Conservation (phyloP, 2,329 filamentous ascomycete species). For the Penicillium oxalicum region DNA sequence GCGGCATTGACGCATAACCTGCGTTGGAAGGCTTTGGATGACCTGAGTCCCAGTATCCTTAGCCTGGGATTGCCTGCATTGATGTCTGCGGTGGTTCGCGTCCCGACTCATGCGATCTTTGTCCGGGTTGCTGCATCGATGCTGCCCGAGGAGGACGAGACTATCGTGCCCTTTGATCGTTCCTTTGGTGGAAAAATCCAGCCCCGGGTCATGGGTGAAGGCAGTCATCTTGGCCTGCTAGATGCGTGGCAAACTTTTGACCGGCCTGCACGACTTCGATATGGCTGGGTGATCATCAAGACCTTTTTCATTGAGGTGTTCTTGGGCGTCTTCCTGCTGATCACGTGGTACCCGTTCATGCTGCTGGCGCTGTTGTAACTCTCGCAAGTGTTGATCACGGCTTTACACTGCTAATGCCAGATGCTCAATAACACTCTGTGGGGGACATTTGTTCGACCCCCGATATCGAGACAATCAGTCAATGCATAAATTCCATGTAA, state of each 20-base stretch:
- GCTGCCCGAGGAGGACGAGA: constrained; percentile 71
- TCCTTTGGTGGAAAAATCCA: constrained; percentile 72
- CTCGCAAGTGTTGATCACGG: too few relatives aligned
- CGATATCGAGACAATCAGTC: too few relatives aligned
- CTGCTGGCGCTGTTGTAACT: too few relatives aligned
- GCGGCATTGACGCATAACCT: constrained; percentile 47
- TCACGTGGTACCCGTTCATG: constrained; percentile 44
- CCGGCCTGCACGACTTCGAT: constrained; percentile 62
- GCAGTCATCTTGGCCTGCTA: constrained; percentile 62
- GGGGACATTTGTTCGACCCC: too few relatives aligned
- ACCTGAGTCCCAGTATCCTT: constrained; percentile 30
- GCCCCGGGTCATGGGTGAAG: constrained; percentile 66
- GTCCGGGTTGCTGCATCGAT: constrained; percentile 82
- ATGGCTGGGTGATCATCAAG: constrained; percentile 72
- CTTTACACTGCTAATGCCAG: too few relatives aligned
- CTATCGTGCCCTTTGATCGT: constrained; percentile 85
- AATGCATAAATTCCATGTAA: too few relatives aligned
- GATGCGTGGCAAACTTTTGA: constrained; percentile 78
- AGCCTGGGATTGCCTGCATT: constrained; percentile 40
- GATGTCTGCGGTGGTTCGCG: constrained; percentile 57
- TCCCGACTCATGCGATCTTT: constrained; percentile 72
- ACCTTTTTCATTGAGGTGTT: constrained; percentile 53
- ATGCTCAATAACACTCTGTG: too few relatives aligned
- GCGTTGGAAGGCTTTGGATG: constrained; percentile 28
- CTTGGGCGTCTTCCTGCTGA: constrained; percentile 42